phyloP scores from a whole-genome alignment of 2,329 filamentous ascomycete species.

The Pestalotiopsis sp. region DNA sequence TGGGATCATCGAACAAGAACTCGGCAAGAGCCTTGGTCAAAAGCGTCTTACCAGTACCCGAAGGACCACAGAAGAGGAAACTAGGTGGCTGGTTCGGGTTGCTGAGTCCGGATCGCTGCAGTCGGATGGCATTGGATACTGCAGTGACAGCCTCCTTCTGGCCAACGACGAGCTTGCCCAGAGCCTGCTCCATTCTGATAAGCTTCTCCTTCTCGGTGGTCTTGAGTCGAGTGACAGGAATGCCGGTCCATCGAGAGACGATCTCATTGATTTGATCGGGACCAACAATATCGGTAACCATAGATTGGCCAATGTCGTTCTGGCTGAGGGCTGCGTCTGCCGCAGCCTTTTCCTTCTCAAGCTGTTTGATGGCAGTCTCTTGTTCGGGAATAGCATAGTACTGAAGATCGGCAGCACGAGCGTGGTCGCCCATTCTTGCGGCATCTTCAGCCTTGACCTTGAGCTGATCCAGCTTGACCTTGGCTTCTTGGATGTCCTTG shows the following conservation, averaged over 20 bases:
- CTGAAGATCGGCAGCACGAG: constrained; percentile 87
- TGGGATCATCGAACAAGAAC: constrained; percentile 95
- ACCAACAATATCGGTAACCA: constrained; percentile 91
- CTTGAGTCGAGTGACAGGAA: constrained; percentile 89
- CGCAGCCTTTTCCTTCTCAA: constrained; percentile 78
- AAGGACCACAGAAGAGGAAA: constrained; percentile 98
- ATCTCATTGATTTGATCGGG: constrained; percentile 99
- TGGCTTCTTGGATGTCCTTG: constrained; percentile 89
- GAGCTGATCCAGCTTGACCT: constrained; percentile 89
- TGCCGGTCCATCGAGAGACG: constrained; percentile 95
- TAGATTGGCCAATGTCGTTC: constrained; percentile 64
- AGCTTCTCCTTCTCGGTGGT: constrained; percentile 98
- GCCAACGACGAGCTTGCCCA: constrained; percentile 83
- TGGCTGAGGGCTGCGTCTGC: constrained; percentile 71
- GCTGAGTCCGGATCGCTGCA: constrained; percentile 89
- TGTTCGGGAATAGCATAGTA: constrained; percentile 98
- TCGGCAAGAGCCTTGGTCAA: constrained; percentile 96
- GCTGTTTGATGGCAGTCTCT: constrained; percentile 72
- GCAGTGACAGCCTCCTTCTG: constrained; percentile 91
- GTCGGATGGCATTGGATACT: constrained; percentile 92
- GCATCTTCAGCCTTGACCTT: constrained; percentile 92
- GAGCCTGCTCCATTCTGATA: constrained; percentile 90
- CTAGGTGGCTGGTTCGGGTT: constrained; percentile 97
- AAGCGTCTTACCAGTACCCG: constrained; percentile 95
- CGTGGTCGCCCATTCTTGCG: constrained; percentile 81